Evolutionary conservation across 495 filamentous ascomycete genomes (phyloP), one percentile per base, ranked within the genome.

Genomic region (Aspergillus homomorphus): DNA sequence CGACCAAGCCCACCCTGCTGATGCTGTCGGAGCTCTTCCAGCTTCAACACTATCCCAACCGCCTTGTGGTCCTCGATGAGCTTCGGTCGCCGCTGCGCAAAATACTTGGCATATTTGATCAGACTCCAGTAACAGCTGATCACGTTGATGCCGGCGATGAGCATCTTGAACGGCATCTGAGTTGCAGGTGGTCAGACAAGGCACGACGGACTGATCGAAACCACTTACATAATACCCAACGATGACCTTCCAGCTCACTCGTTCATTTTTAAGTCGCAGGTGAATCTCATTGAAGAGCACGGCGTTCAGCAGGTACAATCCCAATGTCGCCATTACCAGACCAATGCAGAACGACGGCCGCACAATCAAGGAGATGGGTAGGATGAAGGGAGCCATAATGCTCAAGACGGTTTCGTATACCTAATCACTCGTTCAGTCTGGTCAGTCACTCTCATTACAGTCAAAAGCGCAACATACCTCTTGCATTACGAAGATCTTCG

Each of bases 401-500:
- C 75, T 77, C 22, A 80, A 65, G 0, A 81, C 53, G 7, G 78
- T 78, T 55, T 81, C 79, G 57, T 80, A 80, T 12, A 80, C 74
- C 69, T 71, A 38, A 4, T 14, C 10, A 1, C 12, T 16, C 18
- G 23, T 18, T 7, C 20, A 8, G 20, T 21, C 23, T 14, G 18
- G 19, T 22, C 20, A 14, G 4, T 7, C 3, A 22, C 45, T 6
- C 45, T 2, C 4, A 48, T 7, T 4, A 6, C 10, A 12, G 3
- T 19, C 43, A 19, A 4, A 23, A 10, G 1, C 30, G 22, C 2
- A 42, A 42, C 66, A 50, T 59, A 71, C 69, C 59, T 87, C 83
- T 72, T 91, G 87, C 3, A 88, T 85, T 20, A 84, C 82, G 66
- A 88, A 88, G 53, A 91, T 84, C 73, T 80, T 80, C 1, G 77